A percentile compares a stretch with the other conserved stretches of the same genome.
Conservation (phyloP, 495 filamentous ascomycete species). For the Talaromyces ruber region DNA sequence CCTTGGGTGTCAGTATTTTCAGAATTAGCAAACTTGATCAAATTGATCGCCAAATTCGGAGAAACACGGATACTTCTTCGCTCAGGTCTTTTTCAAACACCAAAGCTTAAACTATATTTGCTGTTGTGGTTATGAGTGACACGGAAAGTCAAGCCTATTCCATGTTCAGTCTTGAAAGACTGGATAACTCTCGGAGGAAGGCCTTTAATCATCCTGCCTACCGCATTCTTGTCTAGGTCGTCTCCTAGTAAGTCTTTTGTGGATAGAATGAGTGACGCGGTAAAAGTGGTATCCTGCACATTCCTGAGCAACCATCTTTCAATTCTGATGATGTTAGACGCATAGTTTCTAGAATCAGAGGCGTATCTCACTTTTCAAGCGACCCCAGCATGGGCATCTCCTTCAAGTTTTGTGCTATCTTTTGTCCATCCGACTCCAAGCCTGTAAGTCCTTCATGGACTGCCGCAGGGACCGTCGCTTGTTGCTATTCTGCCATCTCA, state of each 20-base stretch:
- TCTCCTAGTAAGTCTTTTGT: background rate
- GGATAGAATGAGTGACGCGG: background rate
- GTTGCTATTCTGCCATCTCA: conserved; percentile 1
- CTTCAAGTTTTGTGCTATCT: background rate
- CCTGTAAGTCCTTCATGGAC: background rate
- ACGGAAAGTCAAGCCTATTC: background rate
- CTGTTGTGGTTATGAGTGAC: too few relatives aligned
- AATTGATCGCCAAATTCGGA: background rate
- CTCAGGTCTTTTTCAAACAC: too few relatives aligned
- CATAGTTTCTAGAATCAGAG: background rate
- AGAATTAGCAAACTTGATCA: background rate
- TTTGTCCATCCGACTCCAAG: conserved; percentile 1
- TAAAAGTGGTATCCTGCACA: background rate
- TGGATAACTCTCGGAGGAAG: background rate
- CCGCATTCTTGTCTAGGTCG: background rate
- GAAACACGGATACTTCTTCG: background rate
- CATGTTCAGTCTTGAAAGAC: conserved; percentile 1
- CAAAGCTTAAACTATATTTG: too few relatives aligned
- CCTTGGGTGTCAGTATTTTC: background rate
- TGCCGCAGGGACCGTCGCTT: background rate
- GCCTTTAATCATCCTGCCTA: background rate
- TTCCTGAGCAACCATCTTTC: background rate
- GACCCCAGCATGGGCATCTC: background rate
- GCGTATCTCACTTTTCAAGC: background rate
- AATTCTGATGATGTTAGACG: background rate